Percentiles rank a stretch among this genome's conserved stretches.
phyloP scores from a whole-genome alignment of 306 rosid species.

The Elaeagnus macrophylla region DNA sequence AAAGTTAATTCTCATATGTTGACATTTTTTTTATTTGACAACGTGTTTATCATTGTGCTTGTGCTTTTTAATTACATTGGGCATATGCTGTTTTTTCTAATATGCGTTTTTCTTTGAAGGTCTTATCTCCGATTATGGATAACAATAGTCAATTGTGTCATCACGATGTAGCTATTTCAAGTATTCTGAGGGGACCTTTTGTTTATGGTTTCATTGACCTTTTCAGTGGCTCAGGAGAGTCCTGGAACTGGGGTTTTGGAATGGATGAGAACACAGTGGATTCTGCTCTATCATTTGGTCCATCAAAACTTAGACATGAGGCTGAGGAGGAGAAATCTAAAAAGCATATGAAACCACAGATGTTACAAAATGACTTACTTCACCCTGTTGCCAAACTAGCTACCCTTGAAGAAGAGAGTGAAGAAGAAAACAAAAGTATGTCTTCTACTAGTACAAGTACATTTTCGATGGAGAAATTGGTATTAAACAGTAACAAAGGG shows the following conservation, averaged over 20 bases:
- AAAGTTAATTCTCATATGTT: no score
- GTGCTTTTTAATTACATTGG: conserved; percentile 10
- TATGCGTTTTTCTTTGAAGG: conserved; percentile 39
- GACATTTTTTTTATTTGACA: no score
- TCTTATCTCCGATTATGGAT: conserved; percentile 28
- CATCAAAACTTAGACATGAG: conserved; percentile 30
- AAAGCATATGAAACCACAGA: conserved; percentile 26
- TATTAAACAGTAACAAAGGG: conserved; percentile 26
- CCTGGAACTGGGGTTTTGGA: conserved; percentile 79
- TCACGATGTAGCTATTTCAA: conserved; percentile 43
- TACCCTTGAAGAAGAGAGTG: conserved; percentile 53
- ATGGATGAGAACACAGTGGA: conserved; percentile 45
- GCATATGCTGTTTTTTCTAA: conserved; percentile 11
- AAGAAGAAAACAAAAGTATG: conserved; percentile 38
- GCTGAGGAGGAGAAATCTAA: conserved; percentile 37
- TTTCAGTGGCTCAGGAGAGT: conserved; percentile 82
- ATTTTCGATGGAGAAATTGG: conserved; percentile 26
- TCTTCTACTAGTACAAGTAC: conserved; percentile 40
- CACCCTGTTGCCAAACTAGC: conserved; percentile 37
- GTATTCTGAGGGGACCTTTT: conserved; percentile 46
- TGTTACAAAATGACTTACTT: conserved; percentile 27
- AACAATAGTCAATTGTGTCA: conserved; percentile 39
- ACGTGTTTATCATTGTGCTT: background rate
- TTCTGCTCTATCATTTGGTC: conserved; percentile 30
- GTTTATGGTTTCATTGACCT: conserved; percentile 84